Evolutionary conservation across 257 asterid genomes (phyloP), one percentile per base, ranked within the genome.

Genomic region (Capsicum chinense): DNA sequence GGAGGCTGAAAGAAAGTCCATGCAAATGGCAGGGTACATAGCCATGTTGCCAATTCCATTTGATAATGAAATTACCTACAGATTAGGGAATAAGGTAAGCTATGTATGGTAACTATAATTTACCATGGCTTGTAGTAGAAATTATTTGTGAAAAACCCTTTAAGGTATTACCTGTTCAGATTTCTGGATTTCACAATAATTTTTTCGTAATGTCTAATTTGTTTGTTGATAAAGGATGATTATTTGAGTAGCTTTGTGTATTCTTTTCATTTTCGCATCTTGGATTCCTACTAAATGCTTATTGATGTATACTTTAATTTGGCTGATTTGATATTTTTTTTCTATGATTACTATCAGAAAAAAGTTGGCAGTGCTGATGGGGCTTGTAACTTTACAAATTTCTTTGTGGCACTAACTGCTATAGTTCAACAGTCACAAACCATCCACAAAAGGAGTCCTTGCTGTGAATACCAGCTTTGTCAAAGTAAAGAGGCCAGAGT

Each of bases 381-480:
- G 48, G 48, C 26, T 76, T 56, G 35, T 26, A 26, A 26, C 86
- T 48, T 48, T 83, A 33, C 26, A 57, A 17, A 63, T 83, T 74
- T 84, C 63, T 79, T 14, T 26, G 83, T 59, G 63, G 35, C 68
- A 58, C 62, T 48, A 60, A 14, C 58, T 79, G 82, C 47, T 56
- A 86, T 21, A 52, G 67, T 11, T 83, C 84, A 83, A 85, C 93
- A 96, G 99, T 78, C 98, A 96, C 83, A 94, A 93, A 84, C 97
- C 99, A 84, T 98, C 99, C 62, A 90, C 97, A 82, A 96, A 92
- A 92, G 97, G 97, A 85, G 98, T 96, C 39, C 80, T 93, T 84
- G 97, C 98, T 60, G 95, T 94, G 81, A 96, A 96, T 88, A 90
- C 98, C 59, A 92, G 97, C 92, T 85, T 93, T 85, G 90, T 94